A percentile compares a stretch with the other conserved stretches of the same genome.
phyloP scores from a whole-genome alignment of 768 basidiomycete species.

The Leccinum disarticulatum region DNA sequence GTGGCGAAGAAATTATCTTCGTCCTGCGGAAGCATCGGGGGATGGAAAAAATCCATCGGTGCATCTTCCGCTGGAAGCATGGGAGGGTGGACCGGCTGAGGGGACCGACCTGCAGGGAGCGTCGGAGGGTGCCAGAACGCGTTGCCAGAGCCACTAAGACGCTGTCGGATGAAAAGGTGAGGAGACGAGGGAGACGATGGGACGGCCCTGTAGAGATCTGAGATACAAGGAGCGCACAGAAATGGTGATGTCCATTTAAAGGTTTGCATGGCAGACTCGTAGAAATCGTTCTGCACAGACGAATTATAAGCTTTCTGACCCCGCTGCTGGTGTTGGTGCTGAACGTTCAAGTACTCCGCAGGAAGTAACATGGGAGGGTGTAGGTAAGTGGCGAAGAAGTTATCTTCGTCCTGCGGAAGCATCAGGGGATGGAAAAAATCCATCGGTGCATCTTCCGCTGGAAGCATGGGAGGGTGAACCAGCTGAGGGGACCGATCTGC shows the following conservation, averaged over 20 bases:
- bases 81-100: too few species aligned
- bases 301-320: conserved; percentile 18
- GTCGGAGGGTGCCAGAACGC: too few species aligned
- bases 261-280: conserved; percentile 21
- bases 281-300: conserved; percentile 30
- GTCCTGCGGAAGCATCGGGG: too few species aligned
- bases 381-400: conserved; percentile 51
- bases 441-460: conserved; percentile 61
- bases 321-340: conserved; percentile 26
- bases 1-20: too few species aligned
- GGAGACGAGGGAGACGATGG: background rate
- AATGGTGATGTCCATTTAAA: too few species aligned
- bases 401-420: conserved; percentile 65
- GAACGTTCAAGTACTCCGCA: conserved; percentile 32
- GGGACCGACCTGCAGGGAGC: too few species aligned
- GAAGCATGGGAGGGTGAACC: too few species aligned
- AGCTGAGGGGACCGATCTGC: too few species aligned
- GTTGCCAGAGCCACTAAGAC: too few species aligned
- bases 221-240: conserved; percentile 5
- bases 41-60: too few species aligned
- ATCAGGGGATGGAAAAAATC: conserved; percentile 69
- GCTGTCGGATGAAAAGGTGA: background rate
- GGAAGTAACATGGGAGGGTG: conserved; percentile 58
- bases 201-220: conserved; percentile 8
- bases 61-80: too few species aligned